Evolutionary conservation across 75 land plant species (phyloP).

Genomic region (Selaginella tamariscina): DNA sequence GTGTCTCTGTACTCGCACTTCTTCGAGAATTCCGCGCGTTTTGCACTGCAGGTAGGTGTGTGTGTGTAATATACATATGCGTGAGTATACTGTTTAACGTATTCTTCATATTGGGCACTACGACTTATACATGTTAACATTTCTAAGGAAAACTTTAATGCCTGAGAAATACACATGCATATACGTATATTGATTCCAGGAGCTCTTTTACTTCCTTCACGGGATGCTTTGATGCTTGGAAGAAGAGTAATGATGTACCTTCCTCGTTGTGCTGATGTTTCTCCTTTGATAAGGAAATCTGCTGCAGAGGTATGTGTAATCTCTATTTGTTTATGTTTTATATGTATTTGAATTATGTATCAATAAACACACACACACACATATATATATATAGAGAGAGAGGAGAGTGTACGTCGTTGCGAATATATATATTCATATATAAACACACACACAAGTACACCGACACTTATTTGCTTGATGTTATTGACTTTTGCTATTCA

Average conservation of each 20-base stretch:
- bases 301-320: constrained; percentile 79
- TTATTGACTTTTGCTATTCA: constrained; percentile 82
- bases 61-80: not conserved
- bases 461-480: constrained; percentile 27
- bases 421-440: no score
- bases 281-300: constrained; percentile 51
- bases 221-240: constrained; percentile 71
- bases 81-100: no score
- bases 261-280: constrained; percentile 86
- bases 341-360: no score
- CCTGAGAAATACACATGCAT: no score
- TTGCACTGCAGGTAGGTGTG: constrained; percentile 71
- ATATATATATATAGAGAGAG: no score
- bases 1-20: constrained; percentile 62
- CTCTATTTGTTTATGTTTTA: no score
- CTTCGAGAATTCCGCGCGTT: constrained; percentile 66
- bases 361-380: no score
- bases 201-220: constrained; percentile 70
- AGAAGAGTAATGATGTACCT: constrained; percentile 75
- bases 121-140: no score
- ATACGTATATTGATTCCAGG: constrained; percentile 30
- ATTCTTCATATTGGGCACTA: no score
- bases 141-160: no score
- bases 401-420: no score
- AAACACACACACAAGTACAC: no score